Evolutionary conservation across 768 basidiomycete genomes (phyloP).

Genomic region (Tulasnella sp.): DNA sequence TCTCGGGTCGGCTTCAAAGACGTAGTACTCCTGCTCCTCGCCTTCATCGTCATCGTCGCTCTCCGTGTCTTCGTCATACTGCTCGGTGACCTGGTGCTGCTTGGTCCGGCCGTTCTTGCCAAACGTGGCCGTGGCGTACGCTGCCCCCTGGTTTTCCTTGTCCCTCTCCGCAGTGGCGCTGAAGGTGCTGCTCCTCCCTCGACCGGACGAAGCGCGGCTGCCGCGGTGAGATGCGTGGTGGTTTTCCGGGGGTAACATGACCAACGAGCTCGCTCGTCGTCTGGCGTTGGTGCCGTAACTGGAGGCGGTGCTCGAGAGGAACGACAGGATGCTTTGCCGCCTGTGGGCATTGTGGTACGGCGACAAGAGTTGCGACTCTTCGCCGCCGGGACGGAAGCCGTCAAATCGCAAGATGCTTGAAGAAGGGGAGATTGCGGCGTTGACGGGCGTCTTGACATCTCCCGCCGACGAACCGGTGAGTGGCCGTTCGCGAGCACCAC

Average conservation of each 20-base stretch:
- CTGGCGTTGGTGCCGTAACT: constrained; percentile 4
- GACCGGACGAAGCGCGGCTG: neutral
- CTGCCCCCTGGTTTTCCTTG: neutral
- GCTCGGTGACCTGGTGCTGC: neutral
- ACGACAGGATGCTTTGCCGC: neutral
- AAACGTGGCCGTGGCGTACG: neutral
- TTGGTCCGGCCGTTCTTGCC: neutral
- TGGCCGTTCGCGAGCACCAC: neutral
- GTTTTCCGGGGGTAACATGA: constrained; percentile 10
- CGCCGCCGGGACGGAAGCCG: neutral
- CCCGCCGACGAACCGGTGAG: neutral
- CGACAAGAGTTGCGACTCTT: neutral
- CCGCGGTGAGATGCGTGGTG: neutral
- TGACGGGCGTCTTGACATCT: neutral
- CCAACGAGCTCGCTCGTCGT: neutral
- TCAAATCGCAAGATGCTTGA: constrained; percentile 1
- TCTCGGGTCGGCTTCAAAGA: constrained; percentile 4
- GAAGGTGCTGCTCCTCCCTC: constrained; percentile 2
- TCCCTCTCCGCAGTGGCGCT: neutral
- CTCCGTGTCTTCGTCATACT: neutral
- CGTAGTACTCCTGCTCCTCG: constrained; percentile 20
- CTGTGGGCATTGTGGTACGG: neutral
- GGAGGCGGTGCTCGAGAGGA: neutral
- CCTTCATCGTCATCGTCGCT: constrained; percentile 8
- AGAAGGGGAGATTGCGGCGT: neutral